Evolutionary conservation across 176 grass and related monocot species (phyloP).

Genomic region (Puya raimondii): DNA sequence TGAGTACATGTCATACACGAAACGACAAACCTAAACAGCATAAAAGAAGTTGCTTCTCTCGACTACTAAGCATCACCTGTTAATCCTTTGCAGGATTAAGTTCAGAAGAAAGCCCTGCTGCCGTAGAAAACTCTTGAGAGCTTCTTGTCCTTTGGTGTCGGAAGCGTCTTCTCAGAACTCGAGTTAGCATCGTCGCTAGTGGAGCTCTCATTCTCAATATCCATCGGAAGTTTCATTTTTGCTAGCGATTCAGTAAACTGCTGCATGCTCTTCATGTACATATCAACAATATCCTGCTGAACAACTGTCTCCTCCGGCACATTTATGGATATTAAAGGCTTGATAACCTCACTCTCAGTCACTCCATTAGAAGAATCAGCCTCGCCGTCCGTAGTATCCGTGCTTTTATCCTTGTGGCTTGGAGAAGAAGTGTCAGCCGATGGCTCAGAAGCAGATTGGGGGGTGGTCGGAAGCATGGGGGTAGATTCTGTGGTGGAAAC

Average conservation of each 20-base stretch:
- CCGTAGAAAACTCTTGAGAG: conserved; percentile 7
- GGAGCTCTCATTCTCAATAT: conserved; percentile 31
- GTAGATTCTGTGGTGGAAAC: conserved; percentile 47
- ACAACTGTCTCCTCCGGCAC: conserved; percentile 31
- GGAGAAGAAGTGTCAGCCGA: conserved; percentile 19
- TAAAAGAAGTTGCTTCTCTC: neutral
- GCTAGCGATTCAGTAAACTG: conserved; percentile 89
- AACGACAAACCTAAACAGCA: neutral
- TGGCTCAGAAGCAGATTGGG: conserved; percentile 29
- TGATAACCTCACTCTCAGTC: conserved; percentile 22
- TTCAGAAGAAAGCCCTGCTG: conserved; percentile 12
- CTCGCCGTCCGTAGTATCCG: conserved; percentile 47
- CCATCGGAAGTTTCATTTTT: conserved; percentile 93
- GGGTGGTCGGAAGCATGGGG: conserved; percentile 4
- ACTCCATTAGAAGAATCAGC: conserved; percentile 50
- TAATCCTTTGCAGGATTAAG: neutral
- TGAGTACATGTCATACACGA: neutral
- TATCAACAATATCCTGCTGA: conserved; percentile 67
- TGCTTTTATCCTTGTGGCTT: conserved; percentile 36
- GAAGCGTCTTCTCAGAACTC: neutral
- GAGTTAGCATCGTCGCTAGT: conserved; percentile 12
- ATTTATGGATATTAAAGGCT: conserved; percentile 55
- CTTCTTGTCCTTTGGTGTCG: neutral
- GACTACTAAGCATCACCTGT: neutral
- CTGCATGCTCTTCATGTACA: conserved; percentile 99